Base-by-base conservation (phyloP, 495 filamentous ascomycete genomes). In the Astrothelium macrocarpum region DNA sequence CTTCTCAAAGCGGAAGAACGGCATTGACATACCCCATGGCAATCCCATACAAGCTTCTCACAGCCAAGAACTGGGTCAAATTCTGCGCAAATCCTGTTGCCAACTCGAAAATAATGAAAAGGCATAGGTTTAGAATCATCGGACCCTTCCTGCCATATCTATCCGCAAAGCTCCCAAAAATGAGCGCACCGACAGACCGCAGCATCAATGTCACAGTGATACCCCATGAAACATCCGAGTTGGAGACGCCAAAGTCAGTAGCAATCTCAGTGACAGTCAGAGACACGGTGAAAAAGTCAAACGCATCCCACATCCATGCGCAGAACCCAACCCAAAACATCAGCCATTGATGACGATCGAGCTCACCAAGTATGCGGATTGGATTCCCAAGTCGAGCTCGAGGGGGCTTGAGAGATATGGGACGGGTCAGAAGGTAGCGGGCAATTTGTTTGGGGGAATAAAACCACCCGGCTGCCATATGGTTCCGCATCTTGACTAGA, bases 221-320 rank as follows among this genome's bases (percentile, higher is more conserved):
- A 45, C 63, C 73, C 76, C 75, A 79, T 2, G 75, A 72, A 0
- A 79, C 70, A 43, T 67, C 67, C 0, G 74, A 72, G 53, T 72
- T 72, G n/a, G 67, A 59, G 11, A 71, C 70, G 23, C 64, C 64
- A 65, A 79, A 79, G 7, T 65, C 71, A 10, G 67, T 65, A 0
- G 72, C 68, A 18, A 79, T 65, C 39, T 76, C 76, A 7, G 76
- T 76, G 18, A 77, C 64, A 1, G 68, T 72, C 61, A 78, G 66
- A 2, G 71, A 72, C 18, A 78, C 75, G 1, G 75, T 76, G 63
- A 77, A 76, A 58, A 76, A 77, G 59, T 78, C 75, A 61, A 78
- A 78, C 0, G 76, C 66, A 67, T 78, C 75, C 75, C 77, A 79
- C 1, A 72, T 72, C 77, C 77, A 78, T 1, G 59, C 67, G 1